Base-by-base conservation (phyloP, 805 yeast genomes). In the Wickerhamiella musiphila region DNA sequence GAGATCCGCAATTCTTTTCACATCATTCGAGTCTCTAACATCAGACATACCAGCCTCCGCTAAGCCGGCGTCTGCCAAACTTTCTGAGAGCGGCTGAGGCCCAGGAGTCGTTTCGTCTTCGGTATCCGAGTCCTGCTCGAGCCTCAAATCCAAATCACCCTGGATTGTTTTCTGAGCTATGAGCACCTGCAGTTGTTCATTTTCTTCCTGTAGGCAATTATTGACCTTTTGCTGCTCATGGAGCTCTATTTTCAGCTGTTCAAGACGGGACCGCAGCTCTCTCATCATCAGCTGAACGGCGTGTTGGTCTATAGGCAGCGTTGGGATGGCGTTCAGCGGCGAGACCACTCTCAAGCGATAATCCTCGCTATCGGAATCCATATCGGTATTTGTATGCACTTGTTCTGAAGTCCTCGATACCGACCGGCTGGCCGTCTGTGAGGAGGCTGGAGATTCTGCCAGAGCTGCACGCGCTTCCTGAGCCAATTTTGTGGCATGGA, bases 191-290 rank as follows among this genome's bases (percentile, higher is more conserved):
- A 52, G 46, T 22, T 40, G 38, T 31, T 54, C 56, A 37, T 52
- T 54, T 35, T 52, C 57, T 31, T 52, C 54, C 32, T 37, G 39
- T 6, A 54, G 44, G 4, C 54, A 3, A 65, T 90, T 2, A 53
- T 64, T 7, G 77, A 73, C 32, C 58, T 84, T 23, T 57, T 78
- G 26, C 62, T 63, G 25, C 49, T 67, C 26, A 54, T 81, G 43
- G 65, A 78, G 20, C 39, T 53, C 56, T n/a, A 38, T 37, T 23
- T 39, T 39, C 21, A 50, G 34, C 29, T 39, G 31, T 13, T 41
- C 46, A 23, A 43, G 49, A 25, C 48, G 41, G 11, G 38, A 17
- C n/a, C 44, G 32, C 25, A 53, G 45, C 29, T 54, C 59, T 18
- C 39, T 34, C 11, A 49, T 31, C 14, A 52, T 45, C 32, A 48